Evolutionary conservation across 768 basidiomycete species (phyloP), one percentile per base, ranked within the genome.

Genomic region (Inosperma sp.): DNA sequence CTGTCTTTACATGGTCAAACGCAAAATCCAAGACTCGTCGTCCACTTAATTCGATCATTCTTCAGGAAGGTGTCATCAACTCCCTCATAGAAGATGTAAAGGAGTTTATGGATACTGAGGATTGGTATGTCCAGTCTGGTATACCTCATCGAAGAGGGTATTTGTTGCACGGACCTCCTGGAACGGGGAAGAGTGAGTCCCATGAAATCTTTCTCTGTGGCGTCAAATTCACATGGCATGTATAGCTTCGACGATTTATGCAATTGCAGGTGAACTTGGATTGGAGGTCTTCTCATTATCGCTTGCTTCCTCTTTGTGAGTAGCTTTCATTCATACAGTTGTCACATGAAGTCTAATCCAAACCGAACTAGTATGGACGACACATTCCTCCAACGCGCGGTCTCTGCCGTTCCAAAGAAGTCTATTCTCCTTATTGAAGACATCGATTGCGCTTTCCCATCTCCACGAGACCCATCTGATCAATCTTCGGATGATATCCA

Each of bases 241-340:
- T n/a, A 2, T 49, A 78, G 77, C 69, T 9, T 78, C 75, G 7
- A 80, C 78, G 0, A 79, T 81, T 12, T 79, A 80, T 49, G 78
- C 78, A 10, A 64, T 81, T 21, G 75, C 76, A 5, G 76, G 77
- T 5, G 88, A 88, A 62, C 72, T 94, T 8, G 80, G 82, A 4
- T 74, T 95, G n/a, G 89, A 93, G 65, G 91, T 95, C 48, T 93
- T 89, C 59, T 69, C 77, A 1, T 59, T 83, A 12, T 79, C 79
- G 0, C 65, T 82, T 0, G 71, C 78, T 1, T 72, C 78, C 14
- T 62, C 65, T 35, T 72, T 71, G 78, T 81, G 59, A 29, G 73
- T 65, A 21, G 22, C 35, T n/a, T 48, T 27, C 34, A 8, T 48
- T 48, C 25, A 31, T 9, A 17, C 9, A 25, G 21, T 6, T 17